Conservation (phyloP, 306 rosid species). For the Astragalus membranaceus region DNA sequence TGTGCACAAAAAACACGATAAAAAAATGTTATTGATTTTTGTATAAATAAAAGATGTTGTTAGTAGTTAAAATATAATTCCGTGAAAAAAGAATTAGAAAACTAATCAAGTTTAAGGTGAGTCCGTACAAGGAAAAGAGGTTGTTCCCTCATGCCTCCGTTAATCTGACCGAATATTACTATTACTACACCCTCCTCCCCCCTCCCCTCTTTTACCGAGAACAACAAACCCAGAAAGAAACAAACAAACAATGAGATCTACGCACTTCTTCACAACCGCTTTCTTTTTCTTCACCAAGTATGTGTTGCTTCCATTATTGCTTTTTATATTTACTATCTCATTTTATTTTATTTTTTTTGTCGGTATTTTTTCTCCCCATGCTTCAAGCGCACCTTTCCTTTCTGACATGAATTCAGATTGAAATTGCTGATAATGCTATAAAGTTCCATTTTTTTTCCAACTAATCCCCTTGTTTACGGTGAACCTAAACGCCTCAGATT, state of each 20-base stretch:
- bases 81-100: neutral
- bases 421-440: constrained; percentile 2
- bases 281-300: constrained; percentile 17
- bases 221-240: neutral
- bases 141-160: constrained; percentile 7
- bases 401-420: constrained; percentile 3
- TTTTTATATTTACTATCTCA: neutral
- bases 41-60: too few species aligned
- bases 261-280: neutral
- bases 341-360: neutral
- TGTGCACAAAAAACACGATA: too few species aligned
- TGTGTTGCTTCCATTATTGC: neutral
- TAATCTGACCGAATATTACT: neutral
- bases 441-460: neutral
- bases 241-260: constrained; percentile 31
- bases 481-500: constrained; percentile 16
- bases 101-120: neutral
- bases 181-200: neutral
- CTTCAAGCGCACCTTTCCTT: neutral
- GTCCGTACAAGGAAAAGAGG: constrained; percentile 23
- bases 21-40: too few species aligned
- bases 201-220: neutral
- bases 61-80: too few species aligned
- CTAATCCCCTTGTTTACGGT: neutral
- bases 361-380: too few species aligned